Conservation (phyloP, 768 basidiomycete genomes). For the Tubosaeta sp. region DNA sequence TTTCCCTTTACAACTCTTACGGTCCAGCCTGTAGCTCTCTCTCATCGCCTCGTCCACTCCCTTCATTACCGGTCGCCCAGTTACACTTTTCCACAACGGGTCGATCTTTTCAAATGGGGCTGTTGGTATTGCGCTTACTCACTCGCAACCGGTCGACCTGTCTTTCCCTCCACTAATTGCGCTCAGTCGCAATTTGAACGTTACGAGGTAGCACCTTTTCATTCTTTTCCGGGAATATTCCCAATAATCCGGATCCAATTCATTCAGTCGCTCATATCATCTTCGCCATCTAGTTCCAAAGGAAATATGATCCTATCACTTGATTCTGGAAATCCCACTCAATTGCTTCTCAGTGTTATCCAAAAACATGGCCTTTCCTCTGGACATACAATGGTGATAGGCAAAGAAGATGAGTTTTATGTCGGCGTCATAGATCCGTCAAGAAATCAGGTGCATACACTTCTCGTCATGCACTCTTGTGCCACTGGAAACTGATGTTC, state of each 20-base stretch:
- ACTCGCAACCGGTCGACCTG: conserved; percentile 15
- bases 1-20: conserved; percentile 4
- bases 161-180: conserved; percentile 39
- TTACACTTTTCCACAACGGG: conserved; percentile 61
- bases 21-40: conserved; percentile 44
- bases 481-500: not conserved
- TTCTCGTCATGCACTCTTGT: not conserved
- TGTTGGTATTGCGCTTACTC: conserved; percentile 55
- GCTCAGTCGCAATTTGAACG: conserved; percentile 42
- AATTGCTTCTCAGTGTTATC: conserved; percentile 54
- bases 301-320: conserved; percentile 69
- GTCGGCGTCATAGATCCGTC: conserved; percentile 38
- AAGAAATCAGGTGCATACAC: conserved; percentile 10
- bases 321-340: conserved; percentile 55
- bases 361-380: conserved; percentile 32
- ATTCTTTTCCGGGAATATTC: not conserved
- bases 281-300: conserved; percentile 41
- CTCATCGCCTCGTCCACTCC: conserved; percentile 72
- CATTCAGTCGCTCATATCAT: too few species aligned
- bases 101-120: conserved; percentile 60
- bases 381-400: conserved; percentile 16
- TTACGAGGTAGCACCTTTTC: conserved; percentile 47
- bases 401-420: conserved; percentile 59
- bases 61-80: conserved; percentile 70
- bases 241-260: too few species aligned